These are phyloP conservation scores for Pseudogymnoascus sp. DNA, from an alignment of 2,329 filamentous ascomycete genomes.

Conservation along the genomic window DNA sequence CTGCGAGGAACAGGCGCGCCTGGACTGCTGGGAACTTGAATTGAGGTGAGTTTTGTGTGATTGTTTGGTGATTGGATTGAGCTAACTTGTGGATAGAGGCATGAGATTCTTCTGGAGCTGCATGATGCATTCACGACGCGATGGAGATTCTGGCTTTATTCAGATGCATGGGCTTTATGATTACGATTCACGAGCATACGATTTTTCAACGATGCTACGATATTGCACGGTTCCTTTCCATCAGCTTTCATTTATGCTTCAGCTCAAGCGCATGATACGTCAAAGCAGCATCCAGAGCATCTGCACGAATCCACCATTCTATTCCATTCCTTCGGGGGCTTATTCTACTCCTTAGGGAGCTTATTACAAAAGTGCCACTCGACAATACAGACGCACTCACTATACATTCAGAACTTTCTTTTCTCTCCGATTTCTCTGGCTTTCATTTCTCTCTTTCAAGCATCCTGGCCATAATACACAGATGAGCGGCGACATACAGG, in stretches of 20 bases:
- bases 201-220: background rate
- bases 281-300: no score
- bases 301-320: no score
- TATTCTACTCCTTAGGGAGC: no score
- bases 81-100: background rate
- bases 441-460: no score
- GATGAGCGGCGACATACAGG: no score
- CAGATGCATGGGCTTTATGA: background rate
- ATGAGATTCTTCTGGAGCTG: background rate
- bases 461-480: no score
- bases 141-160: background rate
- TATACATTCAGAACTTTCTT: no score
- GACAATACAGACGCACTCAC: no score
- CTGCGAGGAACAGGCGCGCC: background rate
- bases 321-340: no score
- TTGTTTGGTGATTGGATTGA: background rate
- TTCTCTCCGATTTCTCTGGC: no score
- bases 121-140: background rate
- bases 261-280: background rate
- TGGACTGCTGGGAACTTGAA: background rate
- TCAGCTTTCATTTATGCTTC: background rate
- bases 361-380: no score
- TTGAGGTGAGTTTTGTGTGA: background rate
- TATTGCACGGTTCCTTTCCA: background rate
- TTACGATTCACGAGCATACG: background rate